These are phyloP conservation scores for Lipomyces kockii DNA, from an alignment of 805 yeast genomes.

Conservation along the genomic window DNA sequence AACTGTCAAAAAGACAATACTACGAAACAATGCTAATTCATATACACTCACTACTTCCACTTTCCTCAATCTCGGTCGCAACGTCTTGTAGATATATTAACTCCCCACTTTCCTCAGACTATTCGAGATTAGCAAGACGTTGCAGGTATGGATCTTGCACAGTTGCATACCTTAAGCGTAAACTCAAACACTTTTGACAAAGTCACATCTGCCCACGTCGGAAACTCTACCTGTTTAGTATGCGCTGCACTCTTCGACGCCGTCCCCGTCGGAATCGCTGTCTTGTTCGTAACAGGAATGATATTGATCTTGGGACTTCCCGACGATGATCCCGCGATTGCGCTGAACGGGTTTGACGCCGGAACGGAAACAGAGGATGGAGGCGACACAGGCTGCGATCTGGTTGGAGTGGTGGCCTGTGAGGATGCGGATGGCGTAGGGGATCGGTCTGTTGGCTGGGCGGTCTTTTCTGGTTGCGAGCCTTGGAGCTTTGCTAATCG, in stretches of 20 bases:
- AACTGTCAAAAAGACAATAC: not conserved
- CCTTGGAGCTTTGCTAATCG: slow-evolving; percentile 57
- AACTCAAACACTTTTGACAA: slow-evolving; percentile 17
- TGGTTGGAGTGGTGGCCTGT: slow-evolving; percentile 11
- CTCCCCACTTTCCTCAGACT: not conserved
- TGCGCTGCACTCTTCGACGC: slow-evolving; percentile 1
- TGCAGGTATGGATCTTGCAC: not conserved
- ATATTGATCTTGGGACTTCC: slow-evolving; percentile 17
- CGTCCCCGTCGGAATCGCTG: not conserved
- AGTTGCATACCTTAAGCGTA: slow-evolving; percentile 16
- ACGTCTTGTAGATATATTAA: slow-evolving; percentile 20
- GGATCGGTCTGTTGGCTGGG: slow-evolving; percentile 14
- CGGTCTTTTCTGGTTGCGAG: slow-evolving; percentile 11
- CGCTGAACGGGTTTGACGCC: slow-evolving; percentile 22
- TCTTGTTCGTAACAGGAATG: slow-evolving; percentile 3
- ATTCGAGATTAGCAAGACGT: not conserved
- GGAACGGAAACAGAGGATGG: slow-evolving; percentile 16
- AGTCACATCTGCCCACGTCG: slow-evolving; percentile 27
- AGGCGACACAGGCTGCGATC: slow-evolving; percentile 7
- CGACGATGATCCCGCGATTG: slow-evolving; percentile 11
- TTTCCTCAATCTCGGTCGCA: slow-evolving; percentile 18
- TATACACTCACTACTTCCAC: slow-evolving; percentile 15
- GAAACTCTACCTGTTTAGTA: slow-evolving; percentile 17
- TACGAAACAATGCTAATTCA: not conserved
- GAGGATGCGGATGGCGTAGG: slow-evolving; percentile 18